Evolutionary conservation across 805 yeast species (phyloP).

Genomic region (Wickerhamiella kurtzmanii): DNA sequence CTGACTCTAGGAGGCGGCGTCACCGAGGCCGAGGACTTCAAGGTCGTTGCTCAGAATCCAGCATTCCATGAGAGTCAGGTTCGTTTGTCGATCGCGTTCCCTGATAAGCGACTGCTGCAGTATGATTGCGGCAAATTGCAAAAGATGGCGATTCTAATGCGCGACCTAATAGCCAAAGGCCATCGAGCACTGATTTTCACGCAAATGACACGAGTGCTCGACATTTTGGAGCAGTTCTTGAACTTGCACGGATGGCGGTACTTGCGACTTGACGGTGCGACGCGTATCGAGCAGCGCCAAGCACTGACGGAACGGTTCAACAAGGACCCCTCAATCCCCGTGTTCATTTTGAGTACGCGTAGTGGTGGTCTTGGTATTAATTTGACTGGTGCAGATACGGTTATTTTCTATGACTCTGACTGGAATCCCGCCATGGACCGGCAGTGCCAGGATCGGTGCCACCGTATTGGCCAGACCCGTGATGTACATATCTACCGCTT

Average conservation of each 20-base stretch:
- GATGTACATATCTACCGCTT: slow-evolving; percentile 95
- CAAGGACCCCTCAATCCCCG: slow-evolving; percentile 71
- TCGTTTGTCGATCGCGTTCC: slow-evolving; percentile 83
- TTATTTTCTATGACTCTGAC: slow-evolving; percentile 93
- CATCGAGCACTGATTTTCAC: slow-evolving; percentile 93
- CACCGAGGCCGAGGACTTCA: slow-evolving; percentile 12
- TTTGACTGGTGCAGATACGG: slow-evolving; percentile 97
- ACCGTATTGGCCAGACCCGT: slow-evolving; percentile 94
- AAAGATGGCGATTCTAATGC: slow-evolving; percentile 59
- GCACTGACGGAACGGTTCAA: slow-evolving; percentile 85
- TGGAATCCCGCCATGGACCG: slow-evolving; percentile 99
- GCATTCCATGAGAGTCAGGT: slow-evolving; percentile 76
- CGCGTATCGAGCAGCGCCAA: slow-evolving; percentile 94
- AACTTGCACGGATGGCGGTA: slow-evolving; percentile 90
- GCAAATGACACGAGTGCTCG: slow-evolving; percentile 95
- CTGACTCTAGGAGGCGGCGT: slow-evolving; percentile 16
- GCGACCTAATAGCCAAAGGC: slow-evolving; percentile 68
- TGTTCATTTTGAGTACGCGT: slow-evolving; percentile 83
- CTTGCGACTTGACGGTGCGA: slow-evolving; percentile 93
- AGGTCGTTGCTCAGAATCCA: slow-evolving; percentile 25
- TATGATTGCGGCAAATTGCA: slow-evolving; percentile 97
- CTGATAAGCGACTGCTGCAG: slow-evolving; percentile 82
- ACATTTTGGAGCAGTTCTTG: slow-evolving; percentile 80
- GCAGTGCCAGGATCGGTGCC: slow-evolving; percentile 98
- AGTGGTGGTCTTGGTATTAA: slow-evolving; percentile 98